Evolutionary conservation across 192 early-diverging fungal species (phyloP).

Genomic region (Spizellomyces sp.): DNA sequence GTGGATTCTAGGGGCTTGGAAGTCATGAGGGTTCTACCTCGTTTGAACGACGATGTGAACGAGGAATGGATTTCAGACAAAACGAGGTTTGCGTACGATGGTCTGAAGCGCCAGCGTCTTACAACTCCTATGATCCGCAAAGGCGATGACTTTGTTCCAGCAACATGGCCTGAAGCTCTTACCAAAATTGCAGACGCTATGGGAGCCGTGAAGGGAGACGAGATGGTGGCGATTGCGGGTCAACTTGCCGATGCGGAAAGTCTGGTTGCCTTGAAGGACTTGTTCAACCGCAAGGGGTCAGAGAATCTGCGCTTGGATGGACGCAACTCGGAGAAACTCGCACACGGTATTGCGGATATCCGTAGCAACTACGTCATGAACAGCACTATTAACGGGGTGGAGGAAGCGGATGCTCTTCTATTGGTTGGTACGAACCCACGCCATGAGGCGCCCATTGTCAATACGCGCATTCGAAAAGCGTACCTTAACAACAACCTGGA

Average conservation of each 20-base stretch:
- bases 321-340: constrained; percentile 48
- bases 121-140: constrained; percentile 87
- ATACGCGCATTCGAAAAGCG: constrained; percentile 94
- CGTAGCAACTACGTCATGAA: constrained; percentile 89
- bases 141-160: constrained; percentile 79
- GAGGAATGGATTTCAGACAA: constrained; percentile 99
- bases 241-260: constrained; percentile 92
- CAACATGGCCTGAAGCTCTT: constrained; percentile 88
- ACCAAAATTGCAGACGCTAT: constrained; percentile 68
- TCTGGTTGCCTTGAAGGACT: constrained; percentile 92
- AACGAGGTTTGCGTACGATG: constrained; percentile 93
- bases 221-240: constrained; percentile 86
- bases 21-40: constrained; percentile 94
- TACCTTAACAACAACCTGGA: constrained; percentile 81
- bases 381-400: constrained; percentile 80
- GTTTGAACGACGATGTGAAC: constrained; percentile 97
- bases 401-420: constrained; percentile 90
- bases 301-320: constrained; percentile 84
- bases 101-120: constrained; percentile 93
- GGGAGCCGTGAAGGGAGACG: constrained; percentile 55
- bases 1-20: constrained; percentile 94
- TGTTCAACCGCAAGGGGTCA: constrained; percentile 83
- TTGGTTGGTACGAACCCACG: constrained; percentile 95
- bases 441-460: constrained; percentile 93
- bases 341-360: constrained; percentile 72